Evolutionary conservation across 2,329 filamentous ascomycete species (phyloP).

Genomic region (Claviceps sp.): DNA sequence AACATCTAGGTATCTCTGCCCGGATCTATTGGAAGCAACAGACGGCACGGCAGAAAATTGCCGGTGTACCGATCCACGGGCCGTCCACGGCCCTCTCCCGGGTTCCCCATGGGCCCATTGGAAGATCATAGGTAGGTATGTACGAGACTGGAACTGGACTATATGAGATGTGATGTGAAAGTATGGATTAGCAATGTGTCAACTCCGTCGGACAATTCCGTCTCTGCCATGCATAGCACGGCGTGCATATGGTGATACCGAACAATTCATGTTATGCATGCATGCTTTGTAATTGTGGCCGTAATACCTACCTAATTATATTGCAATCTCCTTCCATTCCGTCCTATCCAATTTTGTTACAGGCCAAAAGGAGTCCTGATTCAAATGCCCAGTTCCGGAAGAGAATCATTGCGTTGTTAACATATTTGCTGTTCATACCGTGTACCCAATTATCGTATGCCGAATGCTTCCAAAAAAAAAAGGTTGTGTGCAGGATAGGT

Average conservation of each 20-base stretch:
- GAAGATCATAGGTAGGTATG: too few species aligned
- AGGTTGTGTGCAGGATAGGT: not conserved
- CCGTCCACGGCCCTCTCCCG: too few species aligned
- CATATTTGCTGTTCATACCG: not conserved
- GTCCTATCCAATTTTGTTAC: not conserved
- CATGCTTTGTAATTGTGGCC: not conserved
- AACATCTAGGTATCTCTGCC: too few species aligned
- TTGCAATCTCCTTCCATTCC: not conserved
- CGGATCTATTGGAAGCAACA: too few species aligned
- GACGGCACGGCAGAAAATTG: too few species aligned
- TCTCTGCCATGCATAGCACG: slow-evolving; percentile 1
- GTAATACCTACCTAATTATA: not conserved
- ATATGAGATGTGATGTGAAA: too few species aligned
- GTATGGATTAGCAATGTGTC: not conserved
- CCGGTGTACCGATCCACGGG: too few species aligned
- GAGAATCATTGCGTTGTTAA: not conserved
- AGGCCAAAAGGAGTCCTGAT: not conserved
- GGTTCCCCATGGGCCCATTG: too few species aligned
- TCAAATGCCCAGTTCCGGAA: too few species aligned
- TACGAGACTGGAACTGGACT: too few species aligned
- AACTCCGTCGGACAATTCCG: not conserved
- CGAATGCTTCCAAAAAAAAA: not conserved
- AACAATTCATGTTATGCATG: not conserved
- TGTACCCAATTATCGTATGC: not conserved
- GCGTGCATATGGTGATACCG: not conserved